These are phyloP conservation scores for Coemansia sp. DNA, from an alignment of 192 early-diverging fungal genomes.

Conservation along the genomic window DNA sequence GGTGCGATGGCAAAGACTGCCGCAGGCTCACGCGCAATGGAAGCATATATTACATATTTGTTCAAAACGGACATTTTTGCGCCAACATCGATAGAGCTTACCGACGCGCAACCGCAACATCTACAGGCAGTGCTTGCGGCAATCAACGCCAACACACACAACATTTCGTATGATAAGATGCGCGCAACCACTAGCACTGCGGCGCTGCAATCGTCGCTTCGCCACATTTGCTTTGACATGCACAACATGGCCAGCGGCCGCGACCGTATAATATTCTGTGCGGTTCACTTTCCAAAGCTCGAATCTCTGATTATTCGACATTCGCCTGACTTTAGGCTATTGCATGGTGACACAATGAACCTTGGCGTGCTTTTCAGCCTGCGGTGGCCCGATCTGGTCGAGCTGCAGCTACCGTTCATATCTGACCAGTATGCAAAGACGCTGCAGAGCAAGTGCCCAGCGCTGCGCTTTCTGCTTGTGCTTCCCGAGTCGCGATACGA, in stretches of 20 bases:
- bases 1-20: slow-evolving; percentile 27
- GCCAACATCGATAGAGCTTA: slow-evolving; percentile 24
- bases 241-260: slow-evolving; percentile 37
- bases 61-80: slow-evolving; percentile 47
- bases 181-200: slow-evolving; percentile 29
- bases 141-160: slow-evolving; percentile 38
- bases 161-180: slow-evolving; percentile 37
- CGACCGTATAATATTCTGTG: slow-evolving; percentile 37
- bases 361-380: slow-evolving; percentile 46
- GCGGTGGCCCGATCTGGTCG: slow-evolving; percentile 34
- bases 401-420: slow-evolving; percentile 44
- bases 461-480: slow-evolving; percentile 33
- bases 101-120: slow-evolving; percentile 33
- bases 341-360: slow-evolving; percentile 23
- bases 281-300: slow-evolving; percentile 42
- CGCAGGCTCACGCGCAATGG: slow-evolving; percentile 33
- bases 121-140: slow-evolving; percentile 30
- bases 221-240: slow-evolving; percentile 31
- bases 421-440: slow-evolving; percentile 25
- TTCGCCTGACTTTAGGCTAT: slow-evolving; percentile 39
- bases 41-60: slow-evolving; percentile 37
- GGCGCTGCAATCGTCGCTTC: slow-evolving; percentile 46
- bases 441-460: slow-evolving; percentile 43
- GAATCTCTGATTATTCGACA: slow-evolving; percentile 38
- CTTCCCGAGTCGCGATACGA: slow-evolving; percentile 46